Base-by-base conservation (phyloP, 176 grass and related monocot species). In the Guadua angustifolia region DNA sequence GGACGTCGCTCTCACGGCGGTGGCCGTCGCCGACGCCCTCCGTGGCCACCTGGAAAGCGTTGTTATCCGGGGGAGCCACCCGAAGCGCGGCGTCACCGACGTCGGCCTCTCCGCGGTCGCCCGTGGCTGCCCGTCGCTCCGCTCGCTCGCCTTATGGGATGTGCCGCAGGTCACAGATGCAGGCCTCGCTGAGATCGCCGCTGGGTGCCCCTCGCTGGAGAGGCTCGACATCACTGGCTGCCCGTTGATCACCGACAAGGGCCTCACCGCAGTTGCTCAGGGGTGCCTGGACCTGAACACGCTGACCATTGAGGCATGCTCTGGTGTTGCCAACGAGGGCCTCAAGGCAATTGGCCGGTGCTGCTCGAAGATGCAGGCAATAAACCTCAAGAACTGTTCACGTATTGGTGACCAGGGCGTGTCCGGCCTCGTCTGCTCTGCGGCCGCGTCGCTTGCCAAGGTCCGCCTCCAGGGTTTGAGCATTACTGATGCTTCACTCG, bases 201-300 rank as follows among this genome's bases (percentile, higher is more conserved):
- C 86, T 16, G 89, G 90, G 57, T 99, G 97, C 79, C 91, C 79
- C 44, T 43, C 79, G 69, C 84, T 99, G 11, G 91, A 95, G 83
- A 88, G 93, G 21, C 89, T 99, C 3, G 93, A 96, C 65, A 81
- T 99, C 68, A 82, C 81, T 35, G 68, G 62, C 24, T 99, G 93
- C 74, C 93, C 93, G 6, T 75, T 94, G 9, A 86, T 99, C 83
- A 85, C 97, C 1, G 93, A 95, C 88, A 99, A 96, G 83, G 89
- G 91, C 61, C 86, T 99, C 73, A 15, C 76, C 53, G 81, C 89
- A 0, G 9, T 99, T 33, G 91, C 97, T 19, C 68, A 71, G 65
- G 92, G 89, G 0, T 99, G 93, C 83, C 91, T 88, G 4, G 86
- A 96, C 13, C 57, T 99, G 81, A 92, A 75, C 49, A 61, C 79